A percentile compares a stretch with the other conserved stretches of the same genome.
These are phyloP conservation scores for Sordaria brevicollis DNA, from an alignment of 495 filamentous ascomycete genomes.

Conservation along the genomic window DNA sequence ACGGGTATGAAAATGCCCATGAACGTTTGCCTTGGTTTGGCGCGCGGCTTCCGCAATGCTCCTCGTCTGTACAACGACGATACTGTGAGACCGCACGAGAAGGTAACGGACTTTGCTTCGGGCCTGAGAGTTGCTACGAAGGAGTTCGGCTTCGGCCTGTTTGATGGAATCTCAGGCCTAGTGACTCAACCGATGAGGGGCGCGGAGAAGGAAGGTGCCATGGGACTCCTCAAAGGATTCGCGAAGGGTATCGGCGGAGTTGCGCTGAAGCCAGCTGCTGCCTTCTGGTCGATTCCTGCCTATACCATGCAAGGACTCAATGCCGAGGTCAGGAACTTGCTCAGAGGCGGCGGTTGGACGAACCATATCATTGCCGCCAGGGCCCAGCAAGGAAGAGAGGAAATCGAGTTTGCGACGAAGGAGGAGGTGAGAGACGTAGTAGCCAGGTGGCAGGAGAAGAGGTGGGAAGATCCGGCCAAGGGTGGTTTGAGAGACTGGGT, in stretches of 20 bases:
- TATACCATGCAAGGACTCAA: slow-evolving; percentile 70
- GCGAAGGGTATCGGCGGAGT: slow-evolving; percentile 66
- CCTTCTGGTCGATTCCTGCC: slow-evolving; percentile 55
- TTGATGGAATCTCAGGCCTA: slow-evolving; percentile 62
- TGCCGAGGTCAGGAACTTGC: slow-evolving; percentile 55
- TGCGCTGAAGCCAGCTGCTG: slow-evolving; percentile 59
- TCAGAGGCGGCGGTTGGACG: slow-evolving; percentile 46
- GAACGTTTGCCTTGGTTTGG: slow-evolving; percentile 66
- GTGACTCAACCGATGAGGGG: slow-evolving; percentile 60
- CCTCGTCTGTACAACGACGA: slow-evolving; percentile 71
- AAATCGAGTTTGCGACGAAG: slow-evolving; percentile 35
- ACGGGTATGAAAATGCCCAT: slow-evolving; percentile 67
- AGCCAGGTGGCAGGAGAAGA: slow-evolving; percentile 43
- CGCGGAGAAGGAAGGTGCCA: slow-evolving; percentile 55
- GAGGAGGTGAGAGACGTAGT: slow-evolving; percentile 50
- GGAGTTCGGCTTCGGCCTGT: slow-evolving; percentile 58
- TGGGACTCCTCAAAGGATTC: slow-evolving; percentile 63
- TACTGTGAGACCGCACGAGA: slow-evolving; percentile 56
- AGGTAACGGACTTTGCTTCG: slow-evolving; percentile 58
- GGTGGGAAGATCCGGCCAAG: slow-evolving; percentile 13
- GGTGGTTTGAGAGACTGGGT: not conserved
- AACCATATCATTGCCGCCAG: slow-evolving; percentile 66
- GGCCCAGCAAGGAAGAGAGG: slow-evolving; percentile 60
- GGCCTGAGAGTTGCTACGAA: slow-evolving; percentile 56
- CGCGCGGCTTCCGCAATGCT: slow-evolving; percentile 79